phyloP scores from a whole-genome alignment of 2,329 filamentous ascomycete species.

The Neonectria sp. region DNA sequence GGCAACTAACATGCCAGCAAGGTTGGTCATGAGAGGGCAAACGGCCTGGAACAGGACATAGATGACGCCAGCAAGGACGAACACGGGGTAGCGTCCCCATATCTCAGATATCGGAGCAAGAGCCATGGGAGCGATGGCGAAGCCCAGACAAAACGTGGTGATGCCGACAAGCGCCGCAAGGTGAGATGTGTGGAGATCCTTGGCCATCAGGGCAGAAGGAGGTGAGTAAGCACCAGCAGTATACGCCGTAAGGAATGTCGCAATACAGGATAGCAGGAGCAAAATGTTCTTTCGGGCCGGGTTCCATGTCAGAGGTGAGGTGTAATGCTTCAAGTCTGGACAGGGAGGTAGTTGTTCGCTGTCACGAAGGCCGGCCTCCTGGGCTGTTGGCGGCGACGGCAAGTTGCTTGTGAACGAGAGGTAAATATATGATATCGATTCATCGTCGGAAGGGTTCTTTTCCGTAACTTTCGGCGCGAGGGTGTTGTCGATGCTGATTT shows the following conservation, averaged over 20 bases:
- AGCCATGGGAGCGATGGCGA: constrained; percentile 88
- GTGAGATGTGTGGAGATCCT: constrained; percentile 75
- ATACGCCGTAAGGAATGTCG: constrained; percentile 85
- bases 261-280: constrained; percentile 81
- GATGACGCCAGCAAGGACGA: constrained; percentile 79
- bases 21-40: constrained; percentile 78
- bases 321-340: constrained; percentile 77
- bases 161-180: constrained; percentile 82
- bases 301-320: constrained; percentile 83
- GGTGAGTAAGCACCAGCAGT: constrained; percentile 86
- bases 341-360: constrained; percentile 64
- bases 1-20: constrained; percentile 81
- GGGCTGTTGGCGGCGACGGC: constrained; percentile 48
- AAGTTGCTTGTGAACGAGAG: constrained; percentile 58
- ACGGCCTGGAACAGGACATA: constrained; percentile 81
- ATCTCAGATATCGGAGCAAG: constrained; percentile 91
- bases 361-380: constrained; percentile 24
- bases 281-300: constrained; percentile 77
- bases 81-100: constrained; percentile 88
- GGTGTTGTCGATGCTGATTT: constrained; percentile 35
- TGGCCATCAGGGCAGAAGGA: constrained; percentile 74
- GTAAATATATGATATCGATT: constrained; percentile 58
- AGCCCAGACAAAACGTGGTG: constrained; percentile 86
- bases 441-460: constrained; percentile 28
- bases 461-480: constrained; percentile 27